Base-by-base conservation (phyloP, 208 protist species). In the Trypanosoma melophagium region DNA sequence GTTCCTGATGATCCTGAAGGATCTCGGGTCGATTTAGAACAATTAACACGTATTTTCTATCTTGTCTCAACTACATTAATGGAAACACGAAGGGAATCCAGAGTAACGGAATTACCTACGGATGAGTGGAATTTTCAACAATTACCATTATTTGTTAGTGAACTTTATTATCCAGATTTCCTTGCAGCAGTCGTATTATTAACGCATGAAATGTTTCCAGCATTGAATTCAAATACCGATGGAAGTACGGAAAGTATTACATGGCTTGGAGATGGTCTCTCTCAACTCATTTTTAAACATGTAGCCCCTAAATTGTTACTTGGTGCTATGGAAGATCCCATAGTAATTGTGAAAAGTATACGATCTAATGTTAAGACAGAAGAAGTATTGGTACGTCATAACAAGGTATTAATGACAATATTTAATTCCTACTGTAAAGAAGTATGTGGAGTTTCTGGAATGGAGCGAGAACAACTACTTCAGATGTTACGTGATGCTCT, bases 401-500 rank as follows among this genome's bases (percentile, higher is more conserved):
- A 77, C 42, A 81, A 89, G 17, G 77, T 74, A 25, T 68, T 96
- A 13, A 60, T 92, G 42, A 59, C 86, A 5, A 73, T 92, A 10
- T 94, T 84, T 72, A 74, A 84, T 58, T 52, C 77, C 8, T 96
- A 96, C 74, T 92, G 84, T 78, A 84, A 81, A 38, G 86, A 91
- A 7, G 53, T 92, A 22, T 90, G 75, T 31, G 90, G 90, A 9
- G 71, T 80, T 7, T 60, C 77, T 1, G 86, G 77, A 16, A 82
- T 96, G 77, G 77, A 92, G 71, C 69, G 69, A 44, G 82, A 91
- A 60, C 80, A 89, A 47, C 17, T 94, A 28, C 61, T 96, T 76
- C 80, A 79, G 25, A 72, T 94, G 42, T 78, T 96, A 50, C 79
- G 86, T 47, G 90, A 96, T 64, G 86, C 90, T 28, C 91, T 92